These are phyloP conservation scores for Eucalyptus cloeziana DNA, from an alignment of 345 rosid species.

Conservation along the genomic window DNA sequence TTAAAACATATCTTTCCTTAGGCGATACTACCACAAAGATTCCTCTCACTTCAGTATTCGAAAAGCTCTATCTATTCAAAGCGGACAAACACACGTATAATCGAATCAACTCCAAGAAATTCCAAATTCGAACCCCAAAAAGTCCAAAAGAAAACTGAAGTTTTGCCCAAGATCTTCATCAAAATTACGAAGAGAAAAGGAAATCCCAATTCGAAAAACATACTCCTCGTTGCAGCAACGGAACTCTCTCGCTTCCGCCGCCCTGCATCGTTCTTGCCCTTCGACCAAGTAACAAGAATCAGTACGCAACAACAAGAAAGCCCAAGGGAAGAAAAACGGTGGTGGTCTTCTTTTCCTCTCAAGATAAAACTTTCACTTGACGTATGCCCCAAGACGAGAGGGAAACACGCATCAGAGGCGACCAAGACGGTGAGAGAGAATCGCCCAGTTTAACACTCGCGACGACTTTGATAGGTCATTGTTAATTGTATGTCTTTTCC, in stretches of 20 bases:
- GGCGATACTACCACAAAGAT: not conserved
- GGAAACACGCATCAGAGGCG: not conserved
- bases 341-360: not conserved
- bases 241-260: constrained; percentile 11
- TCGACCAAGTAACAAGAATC: not conserved
- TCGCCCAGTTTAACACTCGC: not conserved
- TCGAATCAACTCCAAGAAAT: not conserved
- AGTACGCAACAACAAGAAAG: not conserved
- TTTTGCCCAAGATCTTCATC: not conserved
- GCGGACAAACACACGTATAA: not conserved
- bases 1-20: not conserved
- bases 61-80: not conserved
- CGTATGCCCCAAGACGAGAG: not conserved
- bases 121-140: not conserved
- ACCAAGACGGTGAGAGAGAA: not conserved
- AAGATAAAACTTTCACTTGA: not conserved
- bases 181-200: not conserved
- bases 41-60: not conserved
- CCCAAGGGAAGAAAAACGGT: not conserved
- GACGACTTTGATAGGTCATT: not conserved
- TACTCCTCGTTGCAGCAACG: constrained; percentile 18
- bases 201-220: not conserved
- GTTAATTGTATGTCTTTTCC: not conserved
- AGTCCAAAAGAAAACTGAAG: not conserved
- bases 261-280: not conserved